Percentiles rank a stretch among this genome's conserved stretches.
phyloP scores from a whole-genome alignment of 805 yeast genomes.

The Lipomyces sp. region DNA sequence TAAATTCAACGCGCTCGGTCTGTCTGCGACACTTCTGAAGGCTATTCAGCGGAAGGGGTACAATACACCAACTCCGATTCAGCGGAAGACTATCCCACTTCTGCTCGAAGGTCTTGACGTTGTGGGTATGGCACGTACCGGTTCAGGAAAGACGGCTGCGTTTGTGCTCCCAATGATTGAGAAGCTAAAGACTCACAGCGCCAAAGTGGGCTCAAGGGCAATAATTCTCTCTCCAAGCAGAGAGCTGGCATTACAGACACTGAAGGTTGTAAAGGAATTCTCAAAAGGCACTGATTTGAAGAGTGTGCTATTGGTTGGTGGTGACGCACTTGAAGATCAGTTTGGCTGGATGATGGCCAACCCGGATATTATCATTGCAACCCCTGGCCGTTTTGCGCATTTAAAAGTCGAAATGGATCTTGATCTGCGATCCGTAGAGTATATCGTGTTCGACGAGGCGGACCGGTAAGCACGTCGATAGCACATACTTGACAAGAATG shows the following conservation, averaged over 20 bases:
- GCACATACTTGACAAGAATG: background rate
- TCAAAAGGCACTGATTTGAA: constrained; percentile 82
- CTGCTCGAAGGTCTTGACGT: constrained; percentile 88
- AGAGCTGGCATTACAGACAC: constrained; percentile 93
- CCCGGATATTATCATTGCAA: constrained; percentile 94
- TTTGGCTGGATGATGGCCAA: constrained; percentile 88
- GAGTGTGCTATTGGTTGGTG: constrained; percentile 85
- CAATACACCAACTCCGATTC: constrained; percentile 96
- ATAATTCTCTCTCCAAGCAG: constrained; percentile 91
- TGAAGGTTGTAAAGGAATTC: constrained; percentile 86
- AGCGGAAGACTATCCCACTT: constrained; percentile 90
- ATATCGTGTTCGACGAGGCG: constrained; percentile 95
- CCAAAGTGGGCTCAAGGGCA: constrained; percentile 83
- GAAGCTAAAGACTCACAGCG: constrained; percentile 77
- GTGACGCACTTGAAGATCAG: constrained; percentile 98
- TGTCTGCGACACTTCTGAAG: constrained; percentile 68
- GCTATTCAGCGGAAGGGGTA: constrained; percentile 86
- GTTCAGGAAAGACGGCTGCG: constrained; percentile 99
- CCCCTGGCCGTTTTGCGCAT: constrained; percentile 97
- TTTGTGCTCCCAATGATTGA: constrained; percentile 90
- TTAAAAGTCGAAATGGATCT: constrained; percentile 93
- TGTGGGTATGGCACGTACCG: constrained; percentile 99
- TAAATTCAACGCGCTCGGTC: constrained; percentile 62
- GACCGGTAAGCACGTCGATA: constrained; percentile 58
- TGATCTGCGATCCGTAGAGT: constrained; percentile 81